Percentiles rank a stretch among this genome's conserved stretches.
Evolutionary conservation across 1,284 basidiomycete species (phyloP).

Genomic region (Pseudozyma pruni): DNA sequence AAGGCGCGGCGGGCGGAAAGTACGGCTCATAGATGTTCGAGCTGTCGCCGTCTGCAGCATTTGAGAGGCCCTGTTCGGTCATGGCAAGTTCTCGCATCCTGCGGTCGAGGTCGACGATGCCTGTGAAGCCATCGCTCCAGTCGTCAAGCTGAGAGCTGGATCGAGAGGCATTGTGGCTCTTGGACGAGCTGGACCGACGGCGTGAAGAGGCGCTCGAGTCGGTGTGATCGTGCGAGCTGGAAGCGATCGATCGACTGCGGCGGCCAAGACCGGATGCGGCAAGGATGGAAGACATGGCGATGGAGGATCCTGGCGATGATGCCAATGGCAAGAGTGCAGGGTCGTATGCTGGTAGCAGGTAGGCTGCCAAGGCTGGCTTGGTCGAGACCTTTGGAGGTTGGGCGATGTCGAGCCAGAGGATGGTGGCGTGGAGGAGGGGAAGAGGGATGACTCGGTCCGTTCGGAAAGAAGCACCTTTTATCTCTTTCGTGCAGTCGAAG

Average conservation of each 20-base stretch:
- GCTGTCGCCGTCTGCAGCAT: background rate
- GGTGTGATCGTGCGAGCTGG: conserved; percentile 3
- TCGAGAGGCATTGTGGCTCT: conserved; percentile 12
- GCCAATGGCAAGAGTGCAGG: background rate
- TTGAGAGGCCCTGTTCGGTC: conserved; percentile 23
- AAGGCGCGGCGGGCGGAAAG: conserved; percentile 1
- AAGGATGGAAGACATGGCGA: conserved; percentile 10
- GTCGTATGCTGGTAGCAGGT: background rate
- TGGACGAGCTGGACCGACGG: conserved; percentile 19
- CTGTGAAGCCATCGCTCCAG: conserved; percentile 49
- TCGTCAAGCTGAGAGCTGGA: conserved; percentile 39
- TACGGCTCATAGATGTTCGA: conserved; percentile 21
- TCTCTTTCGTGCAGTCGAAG: background rate
- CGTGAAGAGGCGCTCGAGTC: conserved; percentile 26
- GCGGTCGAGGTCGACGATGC: conserved; percentile 49
- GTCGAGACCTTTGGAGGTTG: too few relatives aligned
- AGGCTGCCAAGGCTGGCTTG: background rate
- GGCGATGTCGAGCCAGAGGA: background rate
- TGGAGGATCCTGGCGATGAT: background rate
- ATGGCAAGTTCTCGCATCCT: conserved; percentile 50
- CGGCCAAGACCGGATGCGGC: conserved; percentile 14
- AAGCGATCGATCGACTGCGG: conserved; percentile 12
- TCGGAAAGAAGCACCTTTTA: too few relatives aligned
- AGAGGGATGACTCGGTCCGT: background rate
- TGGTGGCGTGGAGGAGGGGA: background rate